A percentile compares a stretch with the other conserved stretches of the same genome.
Evolutionary conservation across 2,329 filamentous ascomycete genomes (phyloP).

Genomic region (Fusarium sp.): DNA sequence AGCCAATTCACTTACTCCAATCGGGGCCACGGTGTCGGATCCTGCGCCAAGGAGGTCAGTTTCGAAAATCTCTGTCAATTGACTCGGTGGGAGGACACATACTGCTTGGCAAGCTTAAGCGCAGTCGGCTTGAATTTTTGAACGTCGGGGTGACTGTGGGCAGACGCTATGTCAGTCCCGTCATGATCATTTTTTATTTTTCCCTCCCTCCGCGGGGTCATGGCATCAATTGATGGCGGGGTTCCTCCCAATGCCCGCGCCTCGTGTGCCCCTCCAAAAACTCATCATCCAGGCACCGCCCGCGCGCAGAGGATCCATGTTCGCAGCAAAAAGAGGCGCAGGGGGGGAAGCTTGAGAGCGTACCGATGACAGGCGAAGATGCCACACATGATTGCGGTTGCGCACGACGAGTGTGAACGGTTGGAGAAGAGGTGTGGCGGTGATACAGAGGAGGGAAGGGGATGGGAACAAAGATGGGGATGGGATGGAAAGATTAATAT

Average conservation of each 20-base stretch:
- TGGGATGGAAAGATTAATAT: conserved; percentile 37
- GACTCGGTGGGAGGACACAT: conserved; percentile 52
- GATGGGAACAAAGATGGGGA: conserved; percentile 20
- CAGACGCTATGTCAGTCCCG: conserved; percentile 40
- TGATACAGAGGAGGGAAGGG: conserved; percentile 14
- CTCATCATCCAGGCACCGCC: not conserved
- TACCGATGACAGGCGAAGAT: conserved; percentile 96
- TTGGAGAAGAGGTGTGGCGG: conserved; percentile 2
- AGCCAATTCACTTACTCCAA: conserved; percentile 81
- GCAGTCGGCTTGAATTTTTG: conserved; percentile 96
- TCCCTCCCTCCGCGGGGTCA: conserved; percentile 47
- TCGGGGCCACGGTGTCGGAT: conserved; percentile 97
- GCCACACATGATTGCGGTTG: conserved; percentile 82
- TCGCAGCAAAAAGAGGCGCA: conserved; percentile 9
- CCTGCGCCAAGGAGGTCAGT: conserved; percentile 58
- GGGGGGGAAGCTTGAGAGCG: conserved; percentile 9
- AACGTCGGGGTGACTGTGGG: conserved; percentile 84
- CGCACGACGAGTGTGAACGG: conserved; percentile 21
- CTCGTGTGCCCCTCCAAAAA: conserved; percentile 43
- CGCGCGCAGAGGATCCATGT: conserved; percentile 36
- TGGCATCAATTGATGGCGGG: conserved; percentile 33
- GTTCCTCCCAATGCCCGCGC: conserved; percentile 39
- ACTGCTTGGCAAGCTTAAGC: conserved; percentile 94
- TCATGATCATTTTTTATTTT: conserved; percentile 26
- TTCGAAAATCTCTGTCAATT: not conserved